Conservation (phyloP, 176 grass and related monocot species). For the Musa troglodytarum region DNA sequence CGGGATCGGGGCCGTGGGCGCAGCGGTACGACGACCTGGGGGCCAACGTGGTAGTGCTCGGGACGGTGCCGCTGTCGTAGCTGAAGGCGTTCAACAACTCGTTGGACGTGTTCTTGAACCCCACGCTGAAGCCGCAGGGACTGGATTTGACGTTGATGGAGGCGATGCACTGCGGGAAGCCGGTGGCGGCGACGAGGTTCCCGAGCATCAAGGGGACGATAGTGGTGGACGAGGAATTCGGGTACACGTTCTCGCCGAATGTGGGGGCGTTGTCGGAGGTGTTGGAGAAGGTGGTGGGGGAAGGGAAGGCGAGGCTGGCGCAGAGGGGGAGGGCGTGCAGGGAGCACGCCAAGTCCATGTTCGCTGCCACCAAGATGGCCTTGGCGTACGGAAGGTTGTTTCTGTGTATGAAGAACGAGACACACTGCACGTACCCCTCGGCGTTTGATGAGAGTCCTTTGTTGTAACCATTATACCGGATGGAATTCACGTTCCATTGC, state of each 20-base stretch:
- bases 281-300: constrained; percentile 57
- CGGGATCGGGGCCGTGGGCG: constrained; percentile 82
- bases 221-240: constrained; percentile 77
- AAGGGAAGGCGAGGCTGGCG: constrained; percentile 46
- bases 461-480: too few relatives aligned
- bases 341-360: constrained; percentile 70
- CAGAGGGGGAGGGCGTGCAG: constrained; percentile 54
- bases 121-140: constrained; percentile 85
- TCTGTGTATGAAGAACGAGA: constrained; percentile 83
- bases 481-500: too few relatives aligned
- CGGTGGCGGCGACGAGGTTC: constrained; percentile 71
- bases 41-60: constrained; percentile 69
- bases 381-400: constrained; percentile 85
- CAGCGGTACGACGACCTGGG: constrained; percentile 75
- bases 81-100: constrained; percentile 91
- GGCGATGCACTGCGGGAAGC: constrained; percentile 96
- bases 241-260: constrained; percentile 85
- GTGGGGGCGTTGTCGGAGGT: constrained; percentile 65
- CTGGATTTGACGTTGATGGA: constrained; percentile 94
- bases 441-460: constrained; percentile 29
- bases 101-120: constrained; percentile 92
- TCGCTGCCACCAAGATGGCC: constrained; percentile 85
- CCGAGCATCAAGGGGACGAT: constrained; percentile 89
- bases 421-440: constrained; percentile 55
- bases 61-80: constrained; percentile 48